Evolutionary conservation across 495 filamentous ascomycete genomes (phyloP), one percentile per base, ranked within the genome.

Genomic region (Rhizodiscina lignyota): DNA sequence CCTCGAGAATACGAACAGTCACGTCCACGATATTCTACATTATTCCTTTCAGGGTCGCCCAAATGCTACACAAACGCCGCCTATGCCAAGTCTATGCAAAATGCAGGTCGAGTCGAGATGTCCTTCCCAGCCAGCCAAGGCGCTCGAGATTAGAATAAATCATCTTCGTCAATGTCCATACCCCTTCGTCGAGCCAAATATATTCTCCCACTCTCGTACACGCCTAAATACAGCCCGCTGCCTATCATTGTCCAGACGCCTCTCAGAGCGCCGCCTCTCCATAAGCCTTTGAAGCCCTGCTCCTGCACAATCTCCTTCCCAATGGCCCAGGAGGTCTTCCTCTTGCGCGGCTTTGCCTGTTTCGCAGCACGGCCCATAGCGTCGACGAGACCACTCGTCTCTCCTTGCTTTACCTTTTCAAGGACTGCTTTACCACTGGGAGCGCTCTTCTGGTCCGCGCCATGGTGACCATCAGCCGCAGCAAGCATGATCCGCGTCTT

Each of bases 171-270:
- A 8, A 55, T 21, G 16, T 45, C 38, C 27, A 53, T 41, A 28
- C 52, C 52, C 30, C 64, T 61, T 34, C 62, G 55, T 26, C 60
- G 64, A 41, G 72, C 74, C 27, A 92, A 58, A 62, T 72, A 83
- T 23, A 75, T 57, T 43, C 83, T 67, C 18, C 77, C 77, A 37
- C 72, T 74, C 53, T 94, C 83, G 57, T 93, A 93, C 15, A 78
- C 72, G 13, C 83, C 77, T 8, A 94, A 60, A 64, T 93, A 93
- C 20, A 93, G 52, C 5, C 86, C 82, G 43, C 79, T 72, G 4
- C 83, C 78, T 11, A 89, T 38, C 10, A 79, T 72, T 18, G 84
- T 84, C 84, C 85, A 93, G 2, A 66, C 64, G n/a, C 66, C 67
- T 34, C 86, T 69, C 44, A 93, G 58, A 8, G 60, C 56, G 1